Evolutionary conservation across 805 yeast genomes (phyloP), one percentile per base, ranked within the genome.

Genomic region (Saccharomycopsis babjevae): DNA sequence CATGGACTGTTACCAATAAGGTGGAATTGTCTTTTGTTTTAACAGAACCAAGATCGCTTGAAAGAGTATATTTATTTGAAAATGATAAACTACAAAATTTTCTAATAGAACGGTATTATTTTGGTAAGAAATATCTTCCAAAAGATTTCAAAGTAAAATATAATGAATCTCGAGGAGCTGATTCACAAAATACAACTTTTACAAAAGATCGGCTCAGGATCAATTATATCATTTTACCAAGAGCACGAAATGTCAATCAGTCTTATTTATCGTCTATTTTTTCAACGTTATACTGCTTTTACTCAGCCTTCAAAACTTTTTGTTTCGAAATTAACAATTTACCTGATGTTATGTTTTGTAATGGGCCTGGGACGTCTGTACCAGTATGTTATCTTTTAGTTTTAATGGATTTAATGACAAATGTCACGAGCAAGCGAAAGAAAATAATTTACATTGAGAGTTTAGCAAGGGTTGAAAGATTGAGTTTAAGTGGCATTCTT

Each of bases 301-400:
- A 58, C 0, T 61, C 67, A 11, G 68, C 81, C 25, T 39, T 72
- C 10, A 34, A 38, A 1, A 59, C 75, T 7, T 71, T 75, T 0
- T 62, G 64, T 56, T 59, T 68, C 13, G 77, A 34, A 18, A 30
- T 56, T 15, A 43, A 54, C 5, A 60, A 61, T 7, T 61, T 65
- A 20, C 86, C 71, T 56, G 77, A 80, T 38, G 71, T 81, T 1
- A 68, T 85, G 25, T 68, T 86, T 16, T 67, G 82, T 62, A 89
- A 89, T 68, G 97, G 97, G 2, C 97, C 92, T 4, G 97, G 91
- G 0, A 86, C 94, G 0, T 75, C 87, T 28, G 89, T 88, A 2
- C 86, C 92, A 1, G 69, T 89, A 30, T 85, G 88, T 22, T 79
- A 81, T 60, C 74, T 81, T 1, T 68, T 84, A n/a, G 81, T 85